phyloP scores from a whole-genome alignment of 2,329 filamentous ascomycete genomes.

The Raffaelea albimanens region DNA sequence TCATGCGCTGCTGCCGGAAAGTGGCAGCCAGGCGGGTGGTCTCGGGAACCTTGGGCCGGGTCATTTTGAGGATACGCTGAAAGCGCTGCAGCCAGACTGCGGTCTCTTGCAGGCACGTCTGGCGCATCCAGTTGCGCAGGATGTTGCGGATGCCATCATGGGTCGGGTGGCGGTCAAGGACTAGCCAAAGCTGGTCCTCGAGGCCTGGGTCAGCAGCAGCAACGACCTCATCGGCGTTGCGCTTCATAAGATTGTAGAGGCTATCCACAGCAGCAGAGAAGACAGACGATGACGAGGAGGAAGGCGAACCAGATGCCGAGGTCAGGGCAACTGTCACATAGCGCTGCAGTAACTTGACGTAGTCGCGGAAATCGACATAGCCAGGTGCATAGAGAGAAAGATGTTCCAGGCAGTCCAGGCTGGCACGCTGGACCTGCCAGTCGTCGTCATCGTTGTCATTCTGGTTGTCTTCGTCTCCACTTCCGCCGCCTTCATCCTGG shows the following conservation, averaged over 20 bases:
- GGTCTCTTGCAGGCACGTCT: conserved; percentile 75
- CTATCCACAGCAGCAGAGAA: conserved; percentile 78
- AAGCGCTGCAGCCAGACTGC: conserved; percentile 80
- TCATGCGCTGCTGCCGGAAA: conserved; percentile 22
- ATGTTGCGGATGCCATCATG: conserved; percentile 80
- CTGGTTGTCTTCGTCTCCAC: conserved; percentile 37
- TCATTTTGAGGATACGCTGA: conserved; percentile 83
- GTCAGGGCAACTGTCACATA: conserved; percentile 55
- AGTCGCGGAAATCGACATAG: conserved; percentile 73
- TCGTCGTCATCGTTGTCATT: conserved; percentile 24
- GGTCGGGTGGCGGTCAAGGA: conserved; percentile 66
- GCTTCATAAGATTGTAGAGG: conserved; percentile 89
- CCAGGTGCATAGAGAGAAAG: conserved; percentile 84
- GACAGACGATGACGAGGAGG: conserved; percentile 26
- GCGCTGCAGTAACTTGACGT: conserved; percentile 73
- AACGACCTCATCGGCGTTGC: conserved; percentile 76
- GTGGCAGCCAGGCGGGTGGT: conserved; percentile 24
- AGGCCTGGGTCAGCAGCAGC: conserved; percentile 65
- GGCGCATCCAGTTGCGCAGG: conserved; percentile 85
- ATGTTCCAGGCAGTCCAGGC: conserved; percentile 79
- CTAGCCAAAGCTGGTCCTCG: conserved; percentile 86
- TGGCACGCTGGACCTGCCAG: conserved; percentile 61
- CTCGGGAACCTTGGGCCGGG: conserved; percentile 56
- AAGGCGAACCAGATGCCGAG: too few species aligned
- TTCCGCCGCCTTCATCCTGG: conserved; percentile 52